A percentile compares a stretch with the other conserved stretches of the same genome.
Evolutionary conservation across 208 protist genomes (phyloP).

Genomic region (Leishmania tarentolae): DNA sequence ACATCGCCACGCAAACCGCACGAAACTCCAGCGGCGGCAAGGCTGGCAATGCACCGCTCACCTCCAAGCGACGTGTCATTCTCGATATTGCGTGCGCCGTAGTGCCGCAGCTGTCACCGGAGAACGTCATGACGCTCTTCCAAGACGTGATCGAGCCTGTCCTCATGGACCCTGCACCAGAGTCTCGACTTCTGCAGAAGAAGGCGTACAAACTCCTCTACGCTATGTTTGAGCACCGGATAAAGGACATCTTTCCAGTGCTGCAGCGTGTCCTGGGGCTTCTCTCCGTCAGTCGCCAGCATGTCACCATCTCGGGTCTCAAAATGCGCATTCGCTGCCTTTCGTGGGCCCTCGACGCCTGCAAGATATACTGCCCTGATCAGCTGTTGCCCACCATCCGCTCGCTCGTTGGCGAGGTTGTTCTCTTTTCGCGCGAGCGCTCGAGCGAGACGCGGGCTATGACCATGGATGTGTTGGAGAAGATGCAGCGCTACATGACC

Average conservation of each 20-base stretch:
- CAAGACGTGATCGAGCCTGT: constrained; percentile 85
- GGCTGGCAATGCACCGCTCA: constrained; percentile 53
- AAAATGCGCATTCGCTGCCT: constrained; percentile 90
- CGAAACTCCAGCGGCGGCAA: neutral
- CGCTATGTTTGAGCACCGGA: constrained; percentile 82
- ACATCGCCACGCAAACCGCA: constrained; percentile 41
- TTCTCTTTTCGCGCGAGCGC: constrained; percentile 80
- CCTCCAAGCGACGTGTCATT: constrained; percentile 79
- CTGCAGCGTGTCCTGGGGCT: constrained; percentile 73
- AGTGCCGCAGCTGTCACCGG: constrained; percentile 62
- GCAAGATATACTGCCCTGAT: constrained; percentile 85
- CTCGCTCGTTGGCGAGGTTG: constrained; percentile 66
- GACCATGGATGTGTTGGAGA: constrained; percentile 87
- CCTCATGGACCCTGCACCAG: constrained; percentile 72
- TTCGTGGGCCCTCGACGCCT: constrained; percentile 85
- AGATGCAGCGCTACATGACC: constrained; percentile 84
- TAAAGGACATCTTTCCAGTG: constrained; percentile 75
- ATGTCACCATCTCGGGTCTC: constrained; percentile 82
- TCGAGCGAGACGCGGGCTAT: constrained; percentile 77
- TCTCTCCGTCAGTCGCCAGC: constrained; percentile 71
- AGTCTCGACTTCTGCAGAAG: constrained; percentile 85
- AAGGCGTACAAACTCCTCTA: constrained; percentile 91
- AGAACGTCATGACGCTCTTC: constrained; percentile 66
- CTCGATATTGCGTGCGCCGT: constrained; percentile 87
- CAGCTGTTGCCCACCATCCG: constrained; percentile 62